Conservation (phyloP, 495 filamentous ascomycete species). For the Polyplosphaeria fusca region DNA sequence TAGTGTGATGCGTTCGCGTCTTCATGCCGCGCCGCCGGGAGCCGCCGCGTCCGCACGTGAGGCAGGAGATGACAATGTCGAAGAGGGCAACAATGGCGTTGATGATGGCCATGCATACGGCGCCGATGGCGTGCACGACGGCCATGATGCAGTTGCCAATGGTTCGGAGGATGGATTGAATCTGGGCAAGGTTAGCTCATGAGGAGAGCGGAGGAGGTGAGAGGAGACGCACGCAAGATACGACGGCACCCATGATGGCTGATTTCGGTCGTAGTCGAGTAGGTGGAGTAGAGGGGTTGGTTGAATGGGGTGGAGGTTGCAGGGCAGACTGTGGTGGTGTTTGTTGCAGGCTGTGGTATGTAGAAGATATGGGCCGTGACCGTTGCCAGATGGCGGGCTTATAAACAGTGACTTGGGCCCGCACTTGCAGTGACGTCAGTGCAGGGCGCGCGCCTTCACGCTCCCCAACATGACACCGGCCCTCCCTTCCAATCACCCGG, state of each 20-base stretch:
- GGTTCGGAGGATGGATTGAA: slow-evolving; percentile 71
- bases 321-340: background rate
- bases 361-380: too few species aligned
- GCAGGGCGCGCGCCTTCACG: background rate
- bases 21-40: slow-evolving; percentile 38
- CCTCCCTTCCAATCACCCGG: too few species aligned
- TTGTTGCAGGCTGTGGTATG: background rate
- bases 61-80: slow-evolving; percentile 78
- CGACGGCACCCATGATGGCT: slow-evolving; percentile 85
- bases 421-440: background rate
- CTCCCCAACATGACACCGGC: too few species aligned
- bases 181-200: slow-evolving; percentile 51
- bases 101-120: slow-evolving; percentile 74
- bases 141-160: slow-evolving; percentile 83
- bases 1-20: slow-evolving; percentile 20
- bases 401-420: too few species aligned
- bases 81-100: slow-evolving; percentile 74
- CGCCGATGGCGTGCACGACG: slow-evolving; percentile 76
- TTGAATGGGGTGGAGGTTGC: background rate
- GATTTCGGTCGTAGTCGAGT: slow-evolving; percentile 25
- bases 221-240: slow-evolving; percentile 78
- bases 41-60: slow-evolving; percentile 71
- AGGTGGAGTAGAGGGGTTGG: background rate
- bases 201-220: slow-evolving; percentile 2
- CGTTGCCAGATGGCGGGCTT: too few species aligned